A percentile compares a stretch with the other conserved stretches of the same genome.
These are phyloP conservation scores for Geranomyces variabilis DNA, from an alignment of 192 early-diverging fungal species.

Conservation along the genomic window DNA sequence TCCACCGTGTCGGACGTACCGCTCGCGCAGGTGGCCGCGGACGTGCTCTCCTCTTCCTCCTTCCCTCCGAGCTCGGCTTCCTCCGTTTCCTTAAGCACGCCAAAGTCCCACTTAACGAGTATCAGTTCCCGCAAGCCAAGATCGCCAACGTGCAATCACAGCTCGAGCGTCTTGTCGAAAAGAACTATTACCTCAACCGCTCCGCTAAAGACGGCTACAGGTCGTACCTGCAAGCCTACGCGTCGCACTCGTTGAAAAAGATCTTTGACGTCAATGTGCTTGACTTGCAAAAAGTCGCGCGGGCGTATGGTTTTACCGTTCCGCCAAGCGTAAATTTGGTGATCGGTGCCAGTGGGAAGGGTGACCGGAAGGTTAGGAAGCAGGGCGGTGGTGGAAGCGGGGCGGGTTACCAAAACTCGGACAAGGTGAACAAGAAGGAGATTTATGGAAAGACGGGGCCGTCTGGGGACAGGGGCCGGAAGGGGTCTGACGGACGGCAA, in stretches of 20 bases:
- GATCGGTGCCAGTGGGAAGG: conserved; percentile 53
- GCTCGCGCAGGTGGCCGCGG: conserved; percentile 90
- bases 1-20: conserved; percentile 76
- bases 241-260: conserved; percentile 92
- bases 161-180: conserved; percentile 95
- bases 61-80: conserved; percentile 93
- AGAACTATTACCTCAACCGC: conserved; percentile 97
- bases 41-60: conserved; percentile 91
- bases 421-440: conserved; percentile 30
- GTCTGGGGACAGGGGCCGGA: conserved; percentile 27
- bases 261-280: conserved; percentile 92
- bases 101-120: conserved; percentile 98
- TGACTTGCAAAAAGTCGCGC: conserved; percentile 89
- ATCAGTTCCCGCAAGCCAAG: conserved; percentile 94
- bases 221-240: conserved; percentile 94
- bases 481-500: conserved; percentile 44
- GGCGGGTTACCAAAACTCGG: conserved; percentile 40
- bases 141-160: conserved; percentile 96
- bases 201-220: conserved; percentile 95
- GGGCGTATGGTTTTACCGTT: conserved; percentile 93
- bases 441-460: conserved; percentile 31
- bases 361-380: conserved; percentile 45
- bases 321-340: conserved; percentile 91
- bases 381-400: conserved; percentile 8
- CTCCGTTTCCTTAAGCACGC: conserved; percentile 96